Evolutionary conservation across 164 flowering plant species (phyloP).

Genomic region (Malania oleifera): DNA sequence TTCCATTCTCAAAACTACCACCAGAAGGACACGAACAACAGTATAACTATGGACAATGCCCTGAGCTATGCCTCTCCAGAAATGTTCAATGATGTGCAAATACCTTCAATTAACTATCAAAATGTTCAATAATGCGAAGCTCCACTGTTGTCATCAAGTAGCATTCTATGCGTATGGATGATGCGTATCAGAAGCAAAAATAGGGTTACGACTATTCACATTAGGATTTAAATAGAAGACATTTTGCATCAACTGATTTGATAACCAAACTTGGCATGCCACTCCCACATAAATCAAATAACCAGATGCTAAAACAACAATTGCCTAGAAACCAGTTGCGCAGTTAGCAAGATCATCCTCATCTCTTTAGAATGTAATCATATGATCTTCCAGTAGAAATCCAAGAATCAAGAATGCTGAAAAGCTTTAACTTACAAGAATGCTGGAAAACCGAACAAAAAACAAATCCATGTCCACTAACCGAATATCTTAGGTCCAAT

Average conservation of each 20-base stretch:
- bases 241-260: not conserved
- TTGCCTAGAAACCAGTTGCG: not conserved
- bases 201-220: not conserved
- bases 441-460: no score
- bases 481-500: not conserved
- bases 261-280: not conserved
- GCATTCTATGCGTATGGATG: conserved; percentile 43
- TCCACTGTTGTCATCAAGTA: conserved; percentile 18
- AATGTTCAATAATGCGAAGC: no score
- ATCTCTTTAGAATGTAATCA: no score
- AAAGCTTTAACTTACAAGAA: no score
- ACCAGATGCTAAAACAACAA: not conserved
- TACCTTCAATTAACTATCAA: no score
- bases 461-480: not conserved
- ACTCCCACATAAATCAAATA: not conserved
- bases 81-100: not conserved
- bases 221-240: not conserved
- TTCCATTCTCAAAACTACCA: no score
- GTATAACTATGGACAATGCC: no score
- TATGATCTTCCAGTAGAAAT: no score
- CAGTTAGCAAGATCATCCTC: not conserved
- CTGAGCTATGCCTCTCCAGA: no score
- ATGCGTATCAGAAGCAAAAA: conserved; percentile 54
- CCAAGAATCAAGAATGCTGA: no score
- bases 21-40: no score